These are phyloP conservation scores for Ceratonia siliqua DNA, from an alignment of 306 rosid genomes.

Conservation along the genomic window DNA sequence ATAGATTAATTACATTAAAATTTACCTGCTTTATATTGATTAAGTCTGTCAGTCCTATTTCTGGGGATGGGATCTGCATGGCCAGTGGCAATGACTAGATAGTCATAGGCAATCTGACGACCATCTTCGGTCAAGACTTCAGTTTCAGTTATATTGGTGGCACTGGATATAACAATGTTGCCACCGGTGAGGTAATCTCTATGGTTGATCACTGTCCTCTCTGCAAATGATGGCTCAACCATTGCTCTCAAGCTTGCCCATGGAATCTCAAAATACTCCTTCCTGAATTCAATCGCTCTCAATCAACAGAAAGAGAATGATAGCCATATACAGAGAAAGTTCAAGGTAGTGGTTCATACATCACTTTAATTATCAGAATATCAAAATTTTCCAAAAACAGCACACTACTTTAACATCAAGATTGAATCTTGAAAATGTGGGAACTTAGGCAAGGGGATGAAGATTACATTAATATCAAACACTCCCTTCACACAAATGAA, in stretches of 20 bases:
- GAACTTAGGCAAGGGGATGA: background rate
- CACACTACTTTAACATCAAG: constrained; percentile 12
- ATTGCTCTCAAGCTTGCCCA: constrained; percentile 78
- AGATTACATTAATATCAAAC: background rate
- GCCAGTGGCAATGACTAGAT: constrained; percentile 76
- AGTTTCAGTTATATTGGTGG: constrained; percentile 48
- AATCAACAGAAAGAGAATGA: constrained; percentile 14
- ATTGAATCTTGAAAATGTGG: constrained; percentile 17
- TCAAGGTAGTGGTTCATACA: constrained; percentile 1
- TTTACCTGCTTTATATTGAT: constrained; percentile 58
- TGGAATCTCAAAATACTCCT: constrained; percentile 86
- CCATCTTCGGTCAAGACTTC: constrained; percentile 70
- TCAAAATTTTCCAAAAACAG: background rate
- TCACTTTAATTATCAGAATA: constrained; percentile 17
- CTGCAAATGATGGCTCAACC: constrained; percentile 80
- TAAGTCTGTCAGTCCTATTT: constrained; percentile 51
- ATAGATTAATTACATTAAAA: constrained; percentile 21
- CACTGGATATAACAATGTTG: constrained; percentile 48
- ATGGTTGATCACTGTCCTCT: constrained; percentile 64
- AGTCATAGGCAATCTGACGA: constrained; percentile 51
- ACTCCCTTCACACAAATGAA: background rate
- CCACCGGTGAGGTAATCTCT: constrained; percentile 61
- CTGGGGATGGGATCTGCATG: constrained; percentile 53
- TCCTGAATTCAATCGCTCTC: constrained; percentile 48
- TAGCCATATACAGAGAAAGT: constrained; percentile 11